These are phyloP conservation scores for Paramecium sexaurelia DNA, from an alignment of 73 alveolate species.

Conservation along the genomic window DNA sequence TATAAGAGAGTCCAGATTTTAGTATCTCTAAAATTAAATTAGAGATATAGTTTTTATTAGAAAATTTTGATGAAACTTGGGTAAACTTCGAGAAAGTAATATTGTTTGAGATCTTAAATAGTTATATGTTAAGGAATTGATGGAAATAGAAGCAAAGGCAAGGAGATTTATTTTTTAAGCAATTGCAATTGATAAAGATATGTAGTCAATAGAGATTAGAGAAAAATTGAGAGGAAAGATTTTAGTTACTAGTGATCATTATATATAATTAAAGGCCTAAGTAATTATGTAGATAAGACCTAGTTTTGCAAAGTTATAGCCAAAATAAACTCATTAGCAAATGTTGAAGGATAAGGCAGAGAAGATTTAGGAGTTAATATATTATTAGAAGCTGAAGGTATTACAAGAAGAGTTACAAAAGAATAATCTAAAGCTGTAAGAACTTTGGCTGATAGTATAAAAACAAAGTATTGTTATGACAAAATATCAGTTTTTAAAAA, in stretches of 20 bases:
- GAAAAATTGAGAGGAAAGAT: slow-evolving; percentile 90
- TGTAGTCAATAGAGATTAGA: slow-evolving; percentile 82
- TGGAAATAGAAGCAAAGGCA: slow-evolving; percentile 94
- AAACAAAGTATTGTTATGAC: neutral
- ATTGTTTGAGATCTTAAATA: slow-evolving; percentile 75
- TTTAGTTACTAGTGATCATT: slow-evolving; percentile 71
- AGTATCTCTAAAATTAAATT: slow-evolving; percentile 67
- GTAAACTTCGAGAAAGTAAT: slow-evolving; percentile 73
- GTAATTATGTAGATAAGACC: slow-evolving; percentile 60
- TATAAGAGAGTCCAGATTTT: slow-evolving; percentile 60
- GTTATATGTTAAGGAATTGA: slow-evolving; percentile 92
- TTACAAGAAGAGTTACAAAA: slow-evolving; percentile 78
- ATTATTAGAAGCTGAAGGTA: slow-evolving; percentile 91
- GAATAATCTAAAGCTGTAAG: slow-evolving; percentile 85
- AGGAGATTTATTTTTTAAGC: slow-evolving; percentile 92
- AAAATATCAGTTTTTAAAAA: slow-evolving; percentile 21
- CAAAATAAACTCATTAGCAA: slow-evolving; percentile 92
- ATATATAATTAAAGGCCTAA: neutral
- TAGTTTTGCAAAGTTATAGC: slow-evolving; percentile 85
- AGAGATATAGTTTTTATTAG: slow-evolving; percentile 64
- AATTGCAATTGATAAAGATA: slow-evolving; percentile 92
- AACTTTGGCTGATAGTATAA: slow-evolving; percentile 85
- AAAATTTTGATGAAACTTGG: slow-evolving; percentile 66
- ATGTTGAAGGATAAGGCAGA: slow-evolving; percentile 95
- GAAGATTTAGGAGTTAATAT: slow-evolving; percentile 90